A percentile compares a stretch with the other conserved stretches of the same genome.
These are phyloP conservation scores for Kurtzmaniella quercitrusa DNA, from an alignment of 1,139 yeast species.

Conservation along the genomic window DNA sequence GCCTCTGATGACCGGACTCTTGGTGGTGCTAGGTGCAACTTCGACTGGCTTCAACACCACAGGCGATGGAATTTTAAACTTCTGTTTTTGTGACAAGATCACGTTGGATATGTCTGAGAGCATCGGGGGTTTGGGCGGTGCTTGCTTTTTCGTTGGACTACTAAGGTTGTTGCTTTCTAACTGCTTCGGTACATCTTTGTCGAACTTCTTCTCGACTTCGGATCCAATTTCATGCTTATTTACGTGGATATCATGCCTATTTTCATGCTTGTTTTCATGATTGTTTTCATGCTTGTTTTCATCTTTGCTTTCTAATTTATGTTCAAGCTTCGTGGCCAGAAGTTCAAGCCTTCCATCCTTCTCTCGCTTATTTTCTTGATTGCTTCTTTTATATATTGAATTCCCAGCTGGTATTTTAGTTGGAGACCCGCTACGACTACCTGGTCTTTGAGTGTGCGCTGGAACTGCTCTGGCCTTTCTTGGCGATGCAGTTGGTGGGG, in stretches of 20 bases:
- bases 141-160: background rate
- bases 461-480: background rate
- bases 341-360: background rate
- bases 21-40: constrained; percentile 11
- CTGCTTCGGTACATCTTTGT: background rate
- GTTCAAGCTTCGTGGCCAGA: too few species aligned
- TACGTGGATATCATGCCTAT: too few species aligned
- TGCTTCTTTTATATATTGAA: background rate
- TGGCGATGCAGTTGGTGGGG: constrained; percentile 3
- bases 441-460: constrained; percentile 4
- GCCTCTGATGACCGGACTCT: constrained; percentile 48
- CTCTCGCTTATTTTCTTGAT: background rate
- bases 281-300: too few species aligned
- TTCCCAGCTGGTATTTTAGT: background rate
- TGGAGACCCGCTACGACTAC: background rate
- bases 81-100: constrained; percentile 37
- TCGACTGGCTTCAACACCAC: background rate
- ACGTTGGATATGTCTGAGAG: constrained; percentile 22
- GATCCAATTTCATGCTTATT: too few species aligned
- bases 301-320: too few species aligned
- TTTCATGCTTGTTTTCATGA: too few species aligned
- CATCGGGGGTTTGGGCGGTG: constrained; percentile 5
- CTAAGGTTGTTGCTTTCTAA: background rate
- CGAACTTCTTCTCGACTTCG: too few species aligned
- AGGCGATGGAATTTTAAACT: constrained; percentile 10